Percentiles rank a stretch among this genome's conserved stretches.
Conservation (phyloP, 1,284 basidiomycete genomes). For the Bjerkandera adusta region DNA sequence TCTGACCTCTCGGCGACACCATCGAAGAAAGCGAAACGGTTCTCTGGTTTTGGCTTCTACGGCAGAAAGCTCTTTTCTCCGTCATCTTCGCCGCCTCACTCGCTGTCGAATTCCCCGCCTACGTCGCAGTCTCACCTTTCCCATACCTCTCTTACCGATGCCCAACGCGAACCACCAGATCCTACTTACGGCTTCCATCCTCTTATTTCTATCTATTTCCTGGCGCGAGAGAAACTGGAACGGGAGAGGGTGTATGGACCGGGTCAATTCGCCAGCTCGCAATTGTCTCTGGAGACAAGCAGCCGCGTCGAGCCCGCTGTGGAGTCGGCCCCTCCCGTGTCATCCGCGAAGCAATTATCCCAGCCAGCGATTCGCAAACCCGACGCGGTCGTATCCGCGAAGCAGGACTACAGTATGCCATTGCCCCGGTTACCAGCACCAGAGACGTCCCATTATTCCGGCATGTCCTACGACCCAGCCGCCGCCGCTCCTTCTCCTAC, state of each 20-base stretch:
- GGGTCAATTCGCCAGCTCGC: conserved; percentile 92
- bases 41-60: conserved; percentile 96
- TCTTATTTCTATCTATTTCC: conserved; percentile 93
- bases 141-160: conserved; percentile 43
- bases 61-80: conserved; percentile 85
- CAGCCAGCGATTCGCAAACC: conserved; percentile 27
- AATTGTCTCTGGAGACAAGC: conserved; percentile 47
- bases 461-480: conserved; percentile 68
- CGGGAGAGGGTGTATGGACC: conserved; percentile 91
- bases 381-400: conserved; percentile 29
- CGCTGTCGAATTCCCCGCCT: conserved; percentile 48
- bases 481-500: conserved; percentile 53
- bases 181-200: conserved; percentile 95
- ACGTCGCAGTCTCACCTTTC: conserved; percentile 52
- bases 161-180: conserved; percentile 58
- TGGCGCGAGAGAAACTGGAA: conserved; percentile 94
- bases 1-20: conserved; percentile 39
- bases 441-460: conserved; percentile 74
- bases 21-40: conserved; percentile 60
- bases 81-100: conserved; percentile 54
- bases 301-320: conserved; percentile 22
- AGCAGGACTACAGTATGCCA: conserved; percentile 78
- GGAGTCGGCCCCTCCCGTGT: conserved; percentile 23
- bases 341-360: conserved; percentile 28
- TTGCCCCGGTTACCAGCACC: conserved; percentile 81